A percentile compares a stretch with the other conserved stretches of the same genome.
phyloP scores from a whole-genome alignment of 176 grass and related monocot genomes.

The Ampelocalamus luodianensis region DNA sequence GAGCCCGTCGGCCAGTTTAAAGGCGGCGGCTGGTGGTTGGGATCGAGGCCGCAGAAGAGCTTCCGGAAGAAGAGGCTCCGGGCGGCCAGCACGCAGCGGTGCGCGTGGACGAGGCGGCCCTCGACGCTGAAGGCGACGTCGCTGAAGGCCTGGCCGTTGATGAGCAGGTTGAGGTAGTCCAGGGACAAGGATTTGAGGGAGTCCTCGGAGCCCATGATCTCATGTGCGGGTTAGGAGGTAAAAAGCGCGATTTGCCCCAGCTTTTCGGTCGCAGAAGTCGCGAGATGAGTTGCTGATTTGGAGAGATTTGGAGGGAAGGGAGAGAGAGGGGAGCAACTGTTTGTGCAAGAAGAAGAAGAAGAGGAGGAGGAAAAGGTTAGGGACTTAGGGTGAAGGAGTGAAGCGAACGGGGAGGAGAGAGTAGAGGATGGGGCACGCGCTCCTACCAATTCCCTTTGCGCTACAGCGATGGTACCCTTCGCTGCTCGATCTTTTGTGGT shows the following conservation, averaged over 20 bases:
- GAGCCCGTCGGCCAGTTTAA: slow-evolving; percentile 9
- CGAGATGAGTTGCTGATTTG: background rate
- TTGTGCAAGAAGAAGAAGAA: background rate
- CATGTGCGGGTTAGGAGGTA: slow-evolving; percentile 4
- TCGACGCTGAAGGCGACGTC: slow-evolving; percentile 95
- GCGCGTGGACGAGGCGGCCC: slow-evolving; percentile 87
- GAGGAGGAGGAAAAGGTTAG: background rate
- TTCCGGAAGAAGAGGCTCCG: slow-evolving; percentile 95
- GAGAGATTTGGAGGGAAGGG: background rate
- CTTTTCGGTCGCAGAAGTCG: background rate
- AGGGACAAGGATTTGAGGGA: slow-evolving; percentile 87
- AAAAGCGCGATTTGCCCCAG: background rate
- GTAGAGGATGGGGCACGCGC: slow-evolving; percentile 20
- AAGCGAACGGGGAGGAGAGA: background rate
- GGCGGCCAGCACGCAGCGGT: slow-evolving; percentile 91
- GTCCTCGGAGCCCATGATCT: slow-evolving; percentile 90
- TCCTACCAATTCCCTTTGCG: slow-evolving; percentile 52
- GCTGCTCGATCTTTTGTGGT: slow-evolving; percentile 44
- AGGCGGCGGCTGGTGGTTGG: slow-evolving; percentile 46
- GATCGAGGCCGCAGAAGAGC: slow-evolving; percentile 87
- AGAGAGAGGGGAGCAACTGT: background rate
- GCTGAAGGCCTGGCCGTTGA: slow-evolving; percentile 98
- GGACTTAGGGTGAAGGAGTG: background rate
- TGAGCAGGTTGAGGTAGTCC: slow-evolving; percentile 97
- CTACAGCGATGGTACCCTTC: slow-evolving; percentile 48